Evolutionary conservation across 176 grass and related monocot species (phyloP).

Genomic region (Dactylis glomerata): DNA sequence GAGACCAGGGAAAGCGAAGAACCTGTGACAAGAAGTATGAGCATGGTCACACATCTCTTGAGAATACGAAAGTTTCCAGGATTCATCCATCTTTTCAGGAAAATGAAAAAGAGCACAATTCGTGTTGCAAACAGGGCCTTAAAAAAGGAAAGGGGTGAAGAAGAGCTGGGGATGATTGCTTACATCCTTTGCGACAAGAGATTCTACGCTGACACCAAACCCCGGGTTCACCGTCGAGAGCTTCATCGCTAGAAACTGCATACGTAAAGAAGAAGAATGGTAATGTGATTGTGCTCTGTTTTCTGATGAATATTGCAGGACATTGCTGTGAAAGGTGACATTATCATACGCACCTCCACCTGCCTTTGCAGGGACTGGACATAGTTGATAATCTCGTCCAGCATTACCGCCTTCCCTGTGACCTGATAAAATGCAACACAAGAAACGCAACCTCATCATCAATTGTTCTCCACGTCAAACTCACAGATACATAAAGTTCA

Average conservation of each 20-base stretch:
- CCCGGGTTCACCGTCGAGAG: conserved; percentile 82
- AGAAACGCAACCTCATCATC: background rate
- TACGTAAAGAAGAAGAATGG: background rate
- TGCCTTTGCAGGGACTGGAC: conserved; percentile 96
- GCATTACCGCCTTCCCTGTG: conserved; percentile 98
- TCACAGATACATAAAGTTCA: background rate
- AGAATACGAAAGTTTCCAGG: background rate
- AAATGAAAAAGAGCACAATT: background rate
- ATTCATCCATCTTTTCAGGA: background rate
- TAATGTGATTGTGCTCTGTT: background rate
- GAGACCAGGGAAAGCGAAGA: conserved; percentile 57
- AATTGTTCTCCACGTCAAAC: background rate
- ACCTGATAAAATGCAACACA: conserved; percentile 40
- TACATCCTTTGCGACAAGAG: conserved; percentile 82
- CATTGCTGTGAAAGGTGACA: background rate
- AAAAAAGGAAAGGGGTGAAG: background rate
- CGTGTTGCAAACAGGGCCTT: background rate
- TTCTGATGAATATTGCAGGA: background rate
- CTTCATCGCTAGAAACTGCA: conserved; percentile 96
- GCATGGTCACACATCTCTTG: background rate
- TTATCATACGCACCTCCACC: conserved; percentile 61
- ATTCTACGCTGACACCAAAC: conserved; percentile 75
- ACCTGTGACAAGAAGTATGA: conserved; percentile 35
- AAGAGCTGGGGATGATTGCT: background rate
- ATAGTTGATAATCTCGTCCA: conserved; percentile 99